Conservation (phyloP, 331 rosid genomes). For the Malus hybrid region DNA sequence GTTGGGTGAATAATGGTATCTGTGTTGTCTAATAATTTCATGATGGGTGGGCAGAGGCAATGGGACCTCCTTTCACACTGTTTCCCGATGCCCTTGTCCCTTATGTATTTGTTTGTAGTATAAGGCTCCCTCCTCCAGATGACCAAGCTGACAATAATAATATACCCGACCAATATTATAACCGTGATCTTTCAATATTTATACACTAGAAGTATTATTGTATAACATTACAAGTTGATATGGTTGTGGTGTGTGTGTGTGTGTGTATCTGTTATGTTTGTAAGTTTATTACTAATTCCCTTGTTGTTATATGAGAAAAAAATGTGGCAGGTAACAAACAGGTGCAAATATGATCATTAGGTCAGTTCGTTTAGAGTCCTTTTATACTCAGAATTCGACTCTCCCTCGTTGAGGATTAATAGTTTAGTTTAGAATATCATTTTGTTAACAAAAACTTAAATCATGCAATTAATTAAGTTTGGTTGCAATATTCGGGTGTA, state of each 20-base stretch:
- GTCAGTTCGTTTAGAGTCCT: too few species aligned
- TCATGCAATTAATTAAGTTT: background rate
- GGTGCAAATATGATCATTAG: background rate
- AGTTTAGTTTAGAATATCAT: too few species aligned
- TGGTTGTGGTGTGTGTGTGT: background rate
- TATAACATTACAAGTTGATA: background rate
- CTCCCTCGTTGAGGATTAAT: too few species aligned
- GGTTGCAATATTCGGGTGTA: background rate
- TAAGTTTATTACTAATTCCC: background rate
- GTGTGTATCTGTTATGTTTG: background rate
- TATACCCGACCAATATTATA: conserved; percentile 6
- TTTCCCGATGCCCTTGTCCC: conserved; percentile 62
- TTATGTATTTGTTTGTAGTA: conserved; percentile 34
- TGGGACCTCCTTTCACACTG: conserved; percentile 37
- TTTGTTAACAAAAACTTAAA: too few species aligned
- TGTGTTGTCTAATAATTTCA: conserved; percentile 53
- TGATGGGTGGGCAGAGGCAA: conserved; percentile 44
- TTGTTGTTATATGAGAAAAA: background rate
- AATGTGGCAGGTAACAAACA: background rate
- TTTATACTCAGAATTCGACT: too few species aligned
- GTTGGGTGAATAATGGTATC: conserved; percentile 71
- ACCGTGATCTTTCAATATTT: background rate
- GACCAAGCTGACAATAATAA: background rate
- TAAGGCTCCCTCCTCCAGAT: background rate
- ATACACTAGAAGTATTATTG: background rate